Evolutionary conservation across 2,329 filamentous ascomycete genomes (phyloP).

Genomic region (Phaeoacremonium minimum): DNA sequence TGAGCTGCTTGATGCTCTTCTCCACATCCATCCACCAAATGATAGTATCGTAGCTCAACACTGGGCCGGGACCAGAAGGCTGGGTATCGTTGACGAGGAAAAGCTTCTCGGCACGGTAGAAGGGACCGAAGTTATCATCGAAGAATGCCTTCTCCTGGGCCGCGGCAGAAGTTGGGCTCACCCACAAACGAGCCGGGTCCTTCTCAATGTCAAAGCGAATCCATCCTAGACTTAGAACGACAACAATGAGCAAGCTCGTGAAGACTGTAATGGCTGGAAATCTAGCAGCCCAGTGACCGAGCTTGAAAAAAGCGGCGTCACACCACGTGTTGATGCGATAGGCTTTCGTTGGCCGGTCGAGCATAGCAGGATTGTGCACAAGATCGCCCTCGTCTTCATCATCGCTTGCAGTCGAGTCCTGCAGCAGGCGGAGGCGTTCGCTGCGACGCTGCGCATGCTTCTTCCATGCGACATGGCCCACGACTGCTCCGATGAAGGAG

Average conservation of each 20-base stretch:
- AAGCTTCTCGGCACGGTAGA: slow-evolving; percentile 89
- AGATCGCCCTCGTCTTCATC: slow-evolving; percentile 92
- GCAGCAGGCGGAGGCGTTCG: slow-evolving; percentile 80
- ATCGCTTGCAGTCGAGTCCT: slow-evolving; percentile 79
- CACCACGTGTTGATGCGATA: slow-evolving; percentile 83
- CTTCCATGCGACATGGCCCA: slow-evolving; percentile 72
- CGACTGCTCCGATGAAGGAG: slow-evolving; percentile 59
- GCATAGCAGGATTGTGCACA: slow-evolving; percentile 69
- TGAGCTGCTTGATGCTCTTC: slow-evolving; percentile 66
- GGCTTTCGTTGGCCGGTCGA: slow-evolving; percentile 72
- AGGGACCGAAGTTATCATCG: slow-evolving; percentile 88
- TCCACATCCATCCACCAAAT: slow-evolving; percentile 94
- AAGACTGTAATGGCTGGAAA: slow-evolving; percentile 83
- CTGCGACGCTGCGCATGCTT: slow-evolving; percentile 70
- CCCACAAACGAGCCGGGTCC: slow-evolving; percentile 90
- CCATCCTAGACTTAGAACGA: slow-evolving; percentile 81
- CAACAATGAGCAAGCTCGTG: slow-evolving; percentile 69
- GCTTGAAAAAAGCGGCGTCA: slow-evolving; percentile 72
- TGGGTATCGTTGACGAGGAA: slow-evolving; percentile 89
- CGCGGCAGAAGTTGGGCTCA: slow-evolving; percentile 87
- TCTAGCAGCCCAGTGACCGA: slow-evolving; percentile 76
- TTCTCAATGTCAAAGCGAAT: slow-evolving; percentile 83
- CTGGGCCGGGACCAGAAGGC: slow-evolving; percentile 61
- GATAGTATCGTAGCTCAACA: slow-evolving; percentile 84
- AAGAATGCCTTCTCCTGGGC: slow-evolving; percentile 94